Percentiles rank a stretch among this genome's conserved stretches.
Conservation (phyloP, 805 yeast genomes). For the Ogataea nonfermentans region DNA sequence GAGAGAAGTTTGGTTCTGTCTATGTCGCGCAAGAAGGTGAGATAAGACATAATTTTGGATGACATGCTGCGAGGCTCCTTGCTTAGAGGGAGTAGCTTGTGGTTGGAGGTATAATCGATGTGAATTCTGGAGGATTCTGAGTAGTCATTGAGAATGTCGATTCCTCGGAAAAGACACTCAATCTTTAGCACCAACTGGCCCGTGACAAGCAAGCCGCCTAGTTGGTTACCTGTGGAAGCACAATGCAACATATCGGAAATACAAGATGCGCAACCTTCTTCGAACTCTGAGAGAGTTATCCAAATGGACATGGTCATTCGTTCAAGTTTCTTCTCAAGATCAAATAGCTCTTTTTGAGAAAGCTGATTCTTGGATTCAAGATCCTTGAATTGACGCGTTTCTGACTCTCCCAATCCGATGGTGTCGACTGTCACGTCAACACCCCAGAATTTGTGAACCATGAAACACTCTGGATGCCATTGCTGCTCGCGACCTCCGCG, state of each 20-base stretch:
- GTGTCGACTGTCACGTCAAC: conserved; percentile 67
- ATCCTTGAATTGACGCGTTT: conserved; percentile 7
- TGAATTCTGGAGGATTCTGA: conserved; percentile 19
- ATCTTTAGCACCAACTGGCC: conserved; percentile 70
- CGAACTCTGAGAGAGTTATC: conserved; percentile 84
- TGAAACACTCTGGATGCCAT: conserved; percentile 99
- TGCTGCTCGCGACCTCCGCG: conserved; percentile 90
- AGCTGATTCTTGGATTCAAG: conserved; percentile 23
- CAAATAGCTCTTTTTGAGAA: conserved; percentile 47
- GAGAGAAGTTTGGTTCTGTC: conserved; percentile 34
- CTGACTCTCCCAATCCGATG: conserved; percentile 43
- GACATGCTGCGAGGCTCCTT: conserved; percentile 83
- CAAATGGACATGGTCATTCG: conserved; percentile 62
- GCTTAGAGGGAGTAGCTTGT: conserved; percentile 38
- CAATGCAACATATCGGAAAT: conserved; percentile 88
- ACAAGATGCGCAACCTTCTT: conserved; percentile 84
- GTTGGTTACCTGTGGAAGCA: conserved; percentile 72
- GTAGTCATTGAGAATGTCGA: conserved; percentile 47
- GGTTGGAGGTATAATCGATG: conserved; percentile 23
- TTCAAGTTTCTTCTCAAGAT: conserved; percentile 65
- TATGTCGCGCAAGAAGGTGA: conserved; percentile 75
- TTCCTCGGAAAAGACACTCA: conserved; percentile 72
- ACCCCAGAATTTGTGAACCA: conserved; percentile 97
- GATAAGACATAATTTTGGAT: conserved; percentile 84
- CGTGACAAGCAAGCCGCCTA: conserved; percentile 65